Conservation (phyloP, 2,329 filamentous ascomycete genomes). For the Exserohilum turcica region DNA sequence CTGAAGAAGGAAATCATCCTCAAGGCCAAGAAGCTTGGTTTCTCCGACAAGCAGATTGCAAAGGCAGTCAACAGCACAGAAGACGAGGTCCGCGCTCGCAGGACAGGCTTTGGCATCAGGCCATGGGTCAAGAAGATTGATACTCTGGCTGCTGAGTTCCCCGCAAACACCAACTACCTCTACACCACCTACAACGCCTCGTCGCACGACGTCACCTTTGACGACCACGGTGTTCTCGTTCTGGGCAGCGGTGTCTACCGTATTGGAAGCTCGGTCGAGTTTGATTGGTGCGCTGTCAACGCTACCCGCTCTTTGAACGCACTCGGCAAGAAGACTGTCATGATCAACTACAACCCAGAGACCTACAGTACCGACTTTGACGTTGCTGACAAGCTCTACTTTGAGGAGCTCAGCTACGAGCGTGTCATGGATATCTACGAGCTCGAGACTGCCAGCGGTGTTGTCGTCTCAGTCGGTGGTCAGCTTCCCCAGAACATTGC, state of each 20-base stretch:
- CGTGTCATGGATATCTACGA: conserved; percentile 99
- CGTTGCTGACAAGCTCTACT: conserved; percentile 88
- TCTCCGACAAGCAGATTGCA: conserved; percentile 95
- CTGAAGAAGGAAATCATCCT: conserved; percentile 87
- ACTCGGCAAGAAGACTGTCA: conserved; percentile 95
- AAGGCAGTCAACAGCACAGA: conserved; percentile 83
- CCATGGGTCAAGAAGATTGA: conserved; percentile 99
- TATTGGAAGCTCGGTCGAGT: conserved; percentile 96
- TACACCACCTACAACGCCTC: conserved; percentile 98
- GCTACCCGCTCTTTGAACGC: conserved; percentile 80
- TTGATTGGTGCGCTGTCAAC: conserved; percentile 97
- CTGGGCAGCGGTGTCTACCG: conserved; percentile 96
- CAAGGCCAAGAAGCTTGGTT: conserved; percentile 96
- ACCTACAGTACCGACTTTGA: conserved; percentile 75
- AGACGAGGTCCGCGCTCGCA: conserved; percentile 83
- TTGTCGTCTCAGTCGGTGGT: conserved; percentile 94
- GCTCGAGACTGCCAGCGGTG: conserved; percentile 80
- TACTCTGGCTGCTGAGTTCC: conserved; percentile 82
- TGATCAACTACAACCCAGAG: conserved; percentile 71
- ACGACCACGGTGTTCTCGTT: conserved; percentile 87
- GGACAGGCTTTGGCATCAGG: conserved; percentile 84
- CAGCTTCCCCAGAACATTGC: conserved; percentile 98
- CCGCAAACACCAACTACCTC: conserved; percentile 55
- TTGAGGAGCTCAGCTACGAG: conserved; percentile 95
- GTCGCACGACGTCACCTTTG: conserved; percentile 89